phyloP scores from a whole-genome alignment of 805 yeast genomes.

The Pichia kluyveri region DNA sequence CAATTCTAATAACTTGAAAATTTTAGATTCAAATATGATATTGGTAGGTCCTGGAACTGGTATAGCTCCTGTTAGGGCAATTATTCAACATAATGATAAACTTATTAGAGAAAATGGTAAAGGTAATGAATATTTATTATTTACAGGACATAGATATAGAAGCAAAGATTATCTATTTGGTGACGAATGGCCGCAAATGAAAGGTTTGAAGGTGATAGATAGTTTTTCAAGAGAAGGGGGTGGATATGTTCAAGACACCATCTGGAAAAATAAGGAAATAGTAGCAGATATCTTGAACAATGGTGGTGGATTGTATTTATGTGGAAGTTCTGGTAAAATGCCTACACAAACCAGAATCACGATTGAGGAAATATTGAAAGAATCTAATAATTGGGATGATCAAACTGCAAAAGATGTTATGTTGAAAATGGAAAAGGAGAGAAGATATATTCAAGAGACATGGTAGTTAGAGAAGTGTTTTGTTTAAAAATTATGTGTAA shows the following conservation, averaged over 20 bases:
- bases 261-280: slow-evolving; percentile 41
- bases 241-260: slow-evolving; percentile 72
- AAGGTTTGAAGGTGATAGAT: slow-evolving; percentile 27
- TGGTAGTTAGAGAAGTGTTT: slow-evolving; percentile 40
- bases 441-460: slow-evolving; percentile 78
- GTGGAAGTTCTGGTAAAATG: slow-evolving; percentile 95
- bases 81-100: slow-evolving; percentile 36
- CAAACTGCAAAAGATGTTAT: slow-evolving; percentile 45
- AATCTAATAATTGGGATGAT: slow-evolving; percentile 30
- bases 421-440: slow-evolving; percentile 48
- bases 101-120: slow-evolving; percentile 8
- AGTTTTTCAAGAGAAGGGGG: slow-evolving; percentile 42
- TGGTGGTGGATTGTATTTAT: slow-evolving; percentile 62
- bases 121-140: slow-evolving; percentile 35
- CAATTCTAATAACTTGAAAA: slow-evolving; percentile 35
- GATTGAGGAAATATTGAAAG: slow-evolving; percentile 49
- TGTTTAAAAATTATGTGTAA: no score
- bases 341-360: slow-evolving; percentile 78
- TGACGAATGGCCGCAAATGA: slow-evolving; percentile 38
- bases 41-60: slow-evolving; percentile 95
- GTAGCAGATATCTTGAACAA: slow-evolving; percentile 47
- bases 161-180: slow-evolving; percentile 63
- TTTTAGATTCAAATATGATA: slow-evolving; percentile 30
- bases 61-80: slow-evolving; percentile 80
- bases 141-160: slow-evolving; percentile 65